Evolutionary conservation across 495 filamentous ascomycete genomes (phyloP).

Genomic region (Neurospora tetraspora): DNA sequence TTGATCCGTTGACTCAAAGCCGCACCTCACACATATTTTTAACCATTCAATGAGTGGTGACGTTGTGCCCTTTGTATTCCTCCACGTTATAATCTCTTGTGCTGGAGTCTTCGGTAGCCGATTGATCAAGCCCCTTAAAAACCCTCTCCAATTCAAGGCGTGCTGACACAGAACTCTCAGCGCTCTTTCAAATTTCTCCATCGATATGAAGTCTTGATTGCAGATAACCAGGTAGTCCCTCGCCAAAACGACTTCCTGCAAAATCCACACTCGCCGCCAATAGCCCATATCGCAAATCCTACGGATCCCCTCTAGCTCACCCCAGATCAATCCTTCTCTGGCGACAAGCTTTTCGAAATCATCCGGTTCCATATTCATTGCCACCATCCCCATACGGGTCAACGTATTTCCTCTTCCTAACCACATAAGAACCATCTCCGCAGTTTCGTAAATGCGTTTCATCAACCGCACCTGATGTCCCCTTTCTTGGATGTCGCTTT

Average conservation of each 20-base stretch:
- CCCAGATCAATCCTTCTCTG: fast-evolving
- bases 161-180: neutral
- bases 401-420: neutral
- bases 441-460: neutral
- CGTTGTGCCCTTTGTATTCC: neutral
- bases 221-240: neutral
- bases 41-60: neutral
- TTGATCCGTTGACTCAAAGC: neutral
- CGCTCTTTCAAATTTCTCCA: neutral
- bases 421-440: neutral
- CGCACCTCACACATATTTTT: neutral
- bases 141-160: neutral
- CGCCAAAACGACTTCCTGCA: neutral
- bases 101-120: neutral
- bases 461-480: neutral
- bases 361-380: neutral
- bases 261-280: neutral
- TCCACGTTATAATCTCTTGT: neutral
- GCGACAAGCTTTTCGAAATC: neutral
- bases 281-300: fast-evolving
- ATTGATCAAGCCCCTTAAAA: neutral
- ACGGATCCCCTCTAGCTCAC: neutral
- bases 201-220: neutral
- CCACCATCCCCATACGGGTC: neutral
- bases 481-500: constrained; percentile 1